Percentiles rank a stretch among this genome's conserved stretches.
Evolutionary conservation across 805 yeast species (phyloP).

Genomic region (Candida nemodendra): DNA sequence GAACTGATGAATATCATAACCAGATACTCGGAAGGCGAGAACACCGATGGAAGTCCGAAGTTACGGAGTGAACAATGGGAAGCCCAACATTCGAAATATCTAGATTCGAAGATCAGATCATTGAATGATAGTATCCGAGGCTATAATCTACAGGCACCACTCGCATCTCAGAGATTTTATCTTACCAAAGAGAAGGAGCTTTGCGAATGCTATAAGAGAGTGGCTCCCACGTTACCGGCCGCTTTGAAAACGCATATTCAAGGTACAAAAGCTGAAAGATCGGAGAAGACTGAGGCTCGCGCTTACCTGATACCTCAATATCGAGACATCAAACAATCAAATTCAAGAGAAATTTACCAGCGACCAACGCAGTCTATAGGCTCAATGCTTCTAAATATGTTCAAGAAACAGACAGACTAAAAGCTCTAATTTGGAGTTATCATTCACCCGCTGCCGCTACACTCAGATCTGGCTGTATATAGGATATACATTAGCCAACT

Average conservation of each 20-base stretch:
- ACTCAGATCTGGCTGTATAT: no score
- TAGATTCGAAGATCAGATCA: conserved; percentile 34
- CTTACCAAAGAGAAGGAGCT: conserved; percentile 45
- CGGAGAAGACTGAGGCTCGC: not conserved
- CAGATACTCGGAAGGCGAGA: conserved; percentile 23
- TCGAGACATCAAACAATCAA: conserved; percentile 22
- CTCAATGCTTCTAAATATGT: conserved; percentile 26
- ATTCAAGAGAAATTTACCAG: conserved; percentile 23
- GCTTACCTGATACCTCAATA: conserved; percentile 6
- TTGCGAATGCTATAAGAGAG: conserved; percentile 36
- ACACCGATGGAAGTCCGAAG: conserved; percentile 8
- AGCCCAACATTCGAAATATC: conserved; percentile 28
- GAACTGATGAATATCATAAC: conserved; percentile 16
- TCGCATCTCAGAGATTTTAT: conserved; percentile 57
- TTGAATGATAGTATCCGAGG: conserved; percentile 53
- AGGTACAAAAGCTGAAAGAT: conserved; percentile 6
- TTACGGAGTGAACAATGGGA: conserved; percentile 39
- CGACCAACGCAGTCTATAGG: conserved; percentile 31
- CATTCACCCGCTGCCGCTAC: no score
- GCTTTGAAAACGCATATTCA: conserved; percentile 22
- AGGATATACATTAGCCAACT: no score
- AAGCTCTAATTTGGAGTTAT: no score
- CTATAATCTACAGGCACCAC: conserved; percentile 64
- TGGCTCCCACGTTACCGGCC: conserved; percentile 24
- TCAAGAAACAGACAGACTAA: no score